Evolutionary conservation across 176 grass and related monocot species (phyloP), one percentile per base, ranked within the genome.

Genomic region (Carex parvula): DNA sequence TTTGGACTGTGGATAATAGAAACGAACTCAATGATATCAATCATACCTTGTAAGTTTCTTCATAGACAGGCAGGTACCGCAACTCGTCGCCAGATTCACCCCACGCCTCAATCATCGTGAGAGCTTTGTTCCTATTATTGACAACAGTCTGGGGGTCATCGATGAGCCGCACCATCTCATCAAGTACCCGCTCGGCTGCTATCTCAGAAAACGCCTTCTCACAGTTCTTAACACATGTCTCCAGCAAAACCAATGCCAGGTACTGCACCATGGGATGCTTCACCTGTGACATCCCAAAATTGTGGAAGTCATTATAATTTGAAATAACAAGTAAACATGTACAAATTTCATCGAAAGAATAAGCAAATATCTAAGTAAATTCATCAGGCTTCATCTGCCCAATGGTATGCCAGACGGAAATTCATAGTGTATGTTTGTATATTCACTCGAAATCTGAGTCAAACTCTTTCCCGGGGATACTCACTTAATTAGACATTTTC

Each of bases 181-280:
- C 94, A 62, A 97, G 91, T 39, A 97, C 83, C 58, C 92, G 81
- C 87, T 97, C 94, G 4, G 94, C 92, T 2, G 94, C 94, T 68
- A 97, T 87, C 88, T 94, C 94, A 0, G 94, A 97, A 79, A 97
- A 97, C 39, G 94, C 90, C 85, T 94, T 94, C 88, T 97, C 94
- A 9, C 94, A 94, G 86, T 97, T 97, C 83, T 94, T 97, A 46
- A 97, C 94, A 74, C 91, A 89, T 8, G 94, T 97, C 86, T 97
- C 94, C 30, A 97, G 91, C 35, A 97, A 88, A 2, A 94, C 89
- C n/a, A 97, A 68, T 20, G 94, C 76, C 33, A 94, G 92, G 84
- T 90, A 97, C 75, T 97, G 94, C 30, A 92, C 75, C 88, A 85
- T 92, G 2, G 92, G 82, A 17, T 97, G 88, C 88, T 92, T 97